These are phyloP conservation scores for Lachnellula subtilissima DNA, from an alignment of 2,329 filamentous ascomycete species.

Conservation along the genomic window DNA sequence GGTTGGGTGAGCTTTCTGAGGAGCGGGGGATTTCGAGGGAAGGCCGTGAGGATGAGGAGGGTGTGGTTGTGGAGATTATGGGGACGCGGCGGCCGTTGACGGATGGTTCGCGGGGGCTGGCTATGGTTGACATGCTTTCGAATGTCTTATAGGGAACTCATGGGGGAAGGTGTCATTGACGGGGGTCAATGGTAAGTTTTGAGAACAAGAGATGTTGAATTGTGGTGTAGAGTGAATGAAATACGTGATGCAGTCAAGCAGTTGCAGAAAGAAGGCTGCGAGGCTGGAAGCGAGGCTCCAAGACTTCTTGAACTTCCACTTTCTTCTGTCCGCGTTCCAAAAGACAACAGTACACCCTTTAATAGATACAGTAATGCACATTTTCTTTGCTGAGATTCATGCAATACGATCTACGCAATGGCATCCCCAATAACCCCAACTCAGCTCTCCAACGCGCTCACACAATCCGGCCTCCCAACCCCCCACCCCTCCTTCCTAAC, in stretches of 20 bases:
- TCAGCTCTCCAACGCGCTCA: constrained; percentile 19
- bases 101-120: constrained; percentile 56
- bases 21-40: constrained; percentile 65
- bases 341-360: background rate
- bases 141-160: background rate
- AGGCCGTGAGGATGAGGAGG: constrained; percentile 70
- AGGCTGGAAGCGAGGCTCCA: constrained; percentile 21
- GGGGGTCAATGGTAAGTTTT: background rate
- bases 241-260: constrained; percentile 4
- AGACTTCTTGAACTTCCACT: background rate
- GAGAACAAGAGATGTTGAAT: background rate
- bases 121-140: constrained; percentile 57
- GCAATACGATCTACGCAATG: background rate
- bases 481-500: constrained; percentile 19
- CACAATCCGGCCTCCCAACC: constrained; percentile 13
- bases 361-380: background rate
- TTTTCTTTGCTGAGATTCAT: background rate
- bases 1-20: constrained; percentile 50
- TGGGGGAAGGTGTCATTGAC: constrained; percentile 4
- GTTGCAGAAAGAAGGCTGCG: constrained; percentile 10
- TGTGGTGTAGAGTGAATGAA: background rate
- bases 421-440: constrained; percentile 13
- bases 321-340: background rate
- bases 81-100: constrained; percentile 51
- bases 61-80: constrained; percentile 49